A percentile compares a stretch with the other conserved stretches of the same genome.
These are phyloP conservation scores for Phytophthora multivora DNA, from an alignment of 352 stramenopile species.

Conservation along the genomic window DNA sequence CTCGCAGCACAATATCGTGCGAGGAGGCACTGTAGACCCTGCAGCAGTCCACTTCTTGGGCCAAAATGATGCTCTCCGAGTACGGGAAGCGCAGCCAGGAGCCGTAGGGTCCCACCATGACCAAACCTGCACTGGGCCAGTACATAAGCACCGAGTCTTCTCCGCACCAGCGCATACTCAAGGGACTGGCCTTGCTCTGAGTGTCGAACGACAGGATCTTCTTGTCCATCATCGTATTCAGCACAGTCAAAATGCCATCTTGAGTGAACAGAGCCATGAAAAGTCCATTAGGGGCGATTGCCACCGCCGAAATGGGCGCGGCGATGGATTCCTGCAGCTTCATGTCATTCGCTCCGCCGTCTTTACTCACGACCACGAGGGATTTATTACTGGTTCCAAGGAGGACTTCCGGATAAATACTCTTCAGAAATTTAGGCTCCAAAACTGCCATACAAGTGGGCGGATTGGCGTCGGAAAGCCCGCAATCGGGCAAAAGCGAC, in stretches of 20 bases:
- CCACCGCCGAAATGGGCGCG: constrained; percentile 92
- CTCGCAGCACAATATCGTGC: constrained; percentile 88
- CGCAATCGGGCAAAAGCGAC: constrained; percentile 71
- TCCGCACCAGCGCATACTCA: constrained; percentile 88
- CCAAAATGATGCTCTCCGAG: constrained; percentile 72
- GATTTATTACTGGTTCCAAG: constrained; percentile 92
- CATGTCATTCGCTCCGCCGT: constrained; percentile 74
- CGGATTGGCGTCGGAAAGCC: constrained; percentile 71
- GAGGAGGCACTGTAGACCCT: constrained; percentile 68
- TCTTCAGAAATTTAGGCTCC: constrained; percentile 90
- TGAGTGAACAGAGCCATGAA: constrained; percentile 97
- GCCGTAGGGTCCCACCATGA: constrained; percentile 88
- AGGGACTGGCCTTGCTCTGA: constrained; percentile 76
- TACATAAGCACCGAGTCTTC: constrained; percentile 91
- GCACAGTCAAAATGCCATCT: constrained; percentile 93
- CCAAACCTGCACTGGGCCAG: constrained; percentile 79
- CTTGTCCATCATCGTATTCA: constrained; percentile 97
- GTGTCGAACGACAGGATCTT: constrained; percentile 92
- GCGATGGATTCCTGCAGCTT: constrained; percentile 83
- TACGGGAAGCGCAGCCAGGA: constrained; percentile 89
- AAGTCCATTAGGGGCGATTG: constrained; percentile 93
- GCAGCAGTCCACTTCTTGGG: constrained; percentile 75
- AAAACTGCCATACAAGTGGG: constrained; percentile 93
- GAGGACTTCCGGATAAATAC: constrained; percentile 92
- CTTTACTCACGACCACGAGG: constrained; percentile 84